A percentile compares a stretch with the other conserved stretches of the same genome.
These are phyloP conservation scores for Lipomyces lipofer DNA, from an alignment of 805 yeast species.

Conservation along the genomic window DNA sequence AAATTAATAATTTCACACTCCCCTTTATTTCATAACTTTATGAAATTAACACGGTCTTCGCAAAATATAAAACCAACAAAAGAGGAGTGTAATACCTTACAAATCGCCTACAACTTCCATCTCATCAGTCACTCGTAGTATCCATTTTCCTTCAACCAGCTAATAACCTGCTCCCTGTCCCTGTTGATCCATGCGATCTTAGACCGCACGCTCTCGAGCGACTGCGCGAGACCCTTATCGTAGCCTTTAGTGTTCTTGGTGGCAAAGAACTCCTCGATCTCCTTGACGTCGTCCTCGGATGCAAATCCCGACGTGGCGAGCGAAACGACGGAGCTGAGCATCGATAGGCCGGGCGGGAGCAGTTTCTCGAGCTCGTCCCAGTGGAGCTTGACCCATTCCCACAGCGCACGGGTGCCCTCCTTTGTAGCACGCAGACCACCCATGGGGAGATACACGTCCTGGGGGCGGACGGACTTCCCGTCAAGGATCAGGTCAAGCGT, in stretches of 20 bases:
- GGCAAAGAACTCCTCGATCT: slow-evolving; percentile 49
- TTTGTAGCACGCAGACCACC: slow-evolving; percentile 64
- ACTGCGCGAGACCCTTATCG: slow-evolving; percentile 59
- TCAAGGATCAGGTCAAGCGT: slow-evolving; percentile 58
- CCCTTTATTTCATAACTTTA: too few relatives aligned
- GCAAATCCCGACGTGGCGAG: slow-evolving; percentile 64
- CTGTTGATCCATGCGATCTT: slow-evolving; percentile 54
- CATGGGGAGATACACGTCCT: slow-evolving; percentile 78
- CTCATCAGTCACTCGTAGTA: slow-evolving; percentile 25
- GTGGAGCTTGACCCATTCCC: slow-evolving; percentile 68
- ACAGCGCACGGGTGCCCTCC: slow-evolving; percentile 66
- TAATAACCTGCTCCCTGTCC: slow-evolving; percentile 33
- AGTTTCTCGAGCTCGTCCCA: slow-evolving; percentile 68
- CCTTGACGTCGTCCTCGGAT: slow-evolving; percentile 46
- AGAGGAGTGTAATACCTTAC: too few relatives aligned
- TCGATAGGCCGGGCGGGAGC: slow-evolving; percentile 77
- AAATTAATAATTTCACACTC: too few relatives aligned
- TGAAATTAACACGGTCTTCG: too few relatives aligned
- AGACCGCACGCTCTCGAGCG: slow-evolving; percentile 55
- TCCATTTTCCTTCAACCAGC: slow-evolving; percentile 35
- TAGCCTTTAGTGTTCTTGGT: slow-evolving; percentile 54
- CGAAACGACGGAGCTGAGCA: slow-evolving; percentile 74
- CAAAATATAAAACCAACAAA: too few relatives aligned
- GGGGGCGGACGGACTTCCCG: slow-evolving; percentile 58
- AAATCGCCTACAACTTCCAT: too few relatives aligned